A percentile compares a stretch with the other conserved stretches of the same genome.
Conservation (phyloP, 2,329 filamentous ascomycete species). For the Ophiognomonia clavigignenti-juglandacearum region DNA sequence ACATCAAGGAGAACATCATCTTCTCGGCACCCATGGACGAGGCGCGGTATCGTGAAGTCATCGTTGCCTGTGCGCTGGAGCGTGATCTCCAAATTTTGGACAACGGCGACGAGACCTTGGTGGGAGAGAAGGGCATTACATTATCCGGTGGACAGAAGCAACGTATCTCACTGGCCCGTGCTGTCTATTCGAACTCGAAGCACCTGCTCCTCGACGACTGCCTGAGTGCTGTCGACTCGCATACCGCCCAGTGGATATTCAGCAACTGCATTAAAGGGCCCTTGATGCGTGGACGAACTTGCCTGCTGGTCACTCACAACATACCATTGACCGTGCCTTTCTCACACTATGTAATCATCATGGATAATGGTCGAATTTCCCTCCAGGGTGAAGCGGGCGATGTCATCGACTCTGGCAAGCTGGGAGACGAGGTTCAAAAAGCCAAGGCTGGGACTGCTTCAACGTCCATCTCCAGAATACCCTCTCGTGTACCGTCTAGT, state of each 20-base stretch:
- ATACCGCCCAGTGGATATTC: slow-evolving; percentile 98
- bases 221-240: slow-evolving; percentile 92
- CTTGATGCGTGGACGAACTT: slow-evolving; percentile 83
- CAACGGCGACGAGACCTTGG: slow-evolving; percentile 84
- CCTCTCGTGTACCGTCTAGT: slow-evolving; percentile 75
- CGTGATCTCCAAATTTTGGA: slow-evolving; percentile 90
- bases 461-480: slow-evolving; percentile 62
- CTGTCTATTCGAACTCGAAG: slow-evolving; percentile 90
- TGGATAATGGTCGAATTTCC: slow-evolving; percentile 80
- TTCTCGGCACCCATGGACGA: slow-evolving; percentile 81
- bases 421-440: slow-evolving; percentile 78
- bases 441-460: slow-evolving; percentile 71
- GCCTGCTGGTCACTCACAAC: slow-evolving; percentile 94
- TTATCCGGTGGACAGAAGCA: slow-evolving; percentile 97
- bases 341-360: slow-evolving; percentile 73
- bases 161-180: slow-evolving; percentile 91
- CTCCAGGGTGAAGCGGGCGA: slow-evolving; percentile 73
- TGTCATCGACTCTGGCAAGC: slow-evolving; percentile 78
- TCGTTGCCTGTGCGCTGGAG: slow-evolving; percentile 85
- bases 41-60: slow-evolving; percentile 78
- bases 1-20: slow-evolving; percentile 91
- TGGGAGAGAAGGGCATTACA: slow-evolving; percentile 96
- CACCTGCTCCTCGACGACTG: slow-evolving; percentile 93
- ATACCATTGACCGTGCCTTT: slow-evolving; percentile 79
- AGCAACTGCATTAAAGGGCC: slow-evolving; percentile 85